Base-by-base conservation (phyloP, 1,139 yeast genomes). In the Starmera stellimalicola region DNA sequence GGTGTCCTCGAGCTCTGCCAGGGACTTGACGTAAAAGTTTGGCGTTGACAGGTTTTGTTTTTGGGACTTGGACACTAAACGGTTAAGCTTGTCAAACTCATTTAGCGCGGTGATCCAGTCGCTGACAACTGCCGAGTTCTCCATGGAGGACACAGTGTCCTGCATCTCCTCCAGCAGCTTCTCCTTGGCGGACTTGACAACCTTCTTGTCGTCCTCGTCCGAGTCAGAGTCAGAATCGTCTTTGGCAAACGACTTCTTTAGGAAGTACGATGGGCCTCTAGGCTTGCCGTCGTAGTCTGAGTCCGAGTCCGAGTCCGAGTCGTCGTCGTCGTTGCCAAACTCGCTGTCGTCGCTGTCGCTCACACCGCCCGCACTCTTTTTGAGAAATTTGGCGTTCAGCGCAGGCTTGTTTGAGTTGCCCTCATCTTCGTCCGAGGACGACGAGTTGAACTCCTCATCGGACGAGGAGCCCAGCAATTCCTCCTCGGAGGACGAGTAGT, bases 151-250 rank as follows among this genome's bases (percentile, higher is more conserved):
- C 50, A 80, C 72, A 27, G 74, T 62, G 25, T 68, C 68, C 48
- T 74, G 79, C 64, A 91, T 73, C 58, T 91, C 98, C 55, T 87
- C 97, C 46, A 85, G 57, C 42, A 88, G 69, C 63, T 88, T 93
- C 47, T 88, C 97, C 63, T 82, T 85, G 37, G 96, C 95, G 39
- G 93, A 77, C 62, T 83, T 88, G 48, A 91, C 96, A 32, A 87
- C 85, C 51, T 80, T 82, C 58, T 78, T 80, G 44, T 75, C 78
- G 41, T 77, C 84, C 33, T 73, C 80, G 34, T 64, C 70, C 40
- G 77, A 84, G n/a, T 27, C 30, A 24, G 55, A 70, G 43, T 60
- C 57, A 24, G 55, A 55, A 29, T 67, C 68, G 30, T 70, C 73
- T 42, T 68, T 73, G 40, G 63, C 62, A 43, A 65, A 66, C 44